Conservation (phyloP, 2,329 filamentous ascomycete genomes). For the Mollisia scopiformis region DNA sequence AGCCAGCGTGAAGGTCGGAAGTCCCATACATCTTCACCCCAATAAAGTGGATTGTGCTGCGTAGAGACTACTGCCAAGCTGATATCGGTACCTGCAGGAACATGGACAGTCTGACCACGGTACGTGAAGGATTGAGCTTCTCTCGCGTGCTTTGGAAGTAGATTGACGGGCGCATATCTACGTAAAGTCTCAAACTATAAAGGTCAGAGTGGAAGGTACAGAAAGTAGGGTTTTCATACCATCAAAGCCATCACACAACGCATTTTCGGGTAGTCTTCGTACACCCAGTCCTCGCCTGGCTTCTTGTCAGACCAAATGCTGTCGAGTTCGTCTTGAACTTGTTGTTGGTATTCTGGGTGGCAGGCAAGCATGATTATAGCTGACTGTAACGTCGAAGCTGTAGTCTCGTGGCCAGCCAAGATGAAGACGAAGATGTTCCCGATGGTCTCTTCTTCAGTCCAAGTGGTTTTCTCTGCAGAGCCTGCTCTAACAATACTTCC, state of each 20-base stretch:
- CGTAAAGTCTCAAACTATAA: constrained; percentile 49
- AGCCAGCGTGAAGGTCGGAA: constrained; percentile 24
- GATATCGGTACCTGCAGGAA: constrained; percentile 20
- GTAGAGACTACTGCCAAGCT: constrained; percentile 16
- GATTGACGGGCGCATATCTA: constrained; percentile 55
- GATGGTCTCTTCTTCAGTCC: constrained; percentile 65
- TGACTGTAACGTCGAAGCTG: constrained; percentile 73
- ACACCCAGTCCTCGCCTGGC: constrained; percentile 37
- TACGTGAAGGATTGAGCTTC: constrained; percentile 13
- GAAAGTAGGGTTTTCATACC: constrained; percentile 12
- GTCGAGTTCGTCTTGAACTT: constrained; percentile 70
- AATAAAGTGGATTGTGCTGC: constrained; percentile 20
- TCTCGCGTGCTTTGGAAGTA: constrained; percentile 52
- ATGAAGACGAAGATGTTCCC: constrained; percentile 71
- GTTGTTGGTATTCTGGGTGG: constrained; percentile 62
- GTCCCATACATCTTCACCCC: constrained; percentile 5
- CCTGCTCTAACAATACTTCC: constrained; percentile 24
- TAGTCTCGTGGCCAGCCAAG: constrained; percentile 78
- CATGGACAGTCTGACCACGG: constrained; percentile 3
- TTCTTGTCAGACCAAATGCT: constrained; percentile 30
- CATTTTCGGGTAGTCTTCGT: constrained; percentile 42
- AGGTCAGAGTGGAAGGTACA: neutral
- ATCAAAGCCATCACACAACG: constrained; percentile 42
- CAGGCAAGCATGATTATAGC: constrained; percentile 67
- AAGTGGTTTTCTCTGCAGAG: constrained; percentile 21